Conservation (phyloP, 345 rosid genomes). For the Triadica sebifera region DNA sequence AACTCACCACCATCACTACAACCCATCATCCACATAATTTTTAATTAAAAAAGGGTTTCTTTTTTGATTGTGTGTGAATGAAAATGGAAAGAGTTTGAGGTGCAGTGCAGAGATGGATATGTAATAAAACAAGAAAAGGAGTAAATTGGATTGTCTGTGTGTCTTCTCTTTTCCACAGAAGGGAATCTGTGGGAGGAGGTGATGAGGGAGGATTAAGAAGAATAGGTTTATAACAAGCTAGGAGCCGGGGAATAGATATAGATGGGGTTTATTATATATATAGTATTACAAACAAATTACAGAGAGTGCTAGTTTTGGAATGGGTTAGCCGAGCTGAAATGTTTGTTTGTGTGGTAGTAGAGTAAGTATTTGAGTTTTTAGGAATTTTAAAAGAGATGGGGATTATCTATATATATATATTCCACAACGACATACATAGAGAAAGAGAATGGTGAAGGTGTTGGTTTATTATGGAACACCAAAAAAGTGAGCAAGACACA, state of each 20-base stretch:
- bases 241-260: too few relatives aligned
- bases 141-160: too few relatives aligned
- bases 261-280: constrained; percentile 10
- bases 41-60: too few relatives aligned
- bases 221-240: too few relatives aligned
- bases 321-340: constrained; percentile 14
- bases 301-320: constrained; percentile 10
- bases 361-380: neutral
- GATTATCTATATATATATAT: constrained; percentile 13
- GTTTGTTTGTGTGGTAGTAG: neutral
- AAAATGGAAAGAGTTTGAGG: constrained; percentile 1
- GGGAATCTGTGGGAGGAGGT: too few relatives aligned
- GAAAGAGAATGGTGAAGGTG: constrained; percentile 2
- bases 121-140: neutral
- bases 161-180: too few relatives aligned
- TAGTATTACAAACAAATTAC: constrained; percentile 2
- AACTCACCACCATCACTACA: constrained; percentile 66
- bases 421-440: neutral
- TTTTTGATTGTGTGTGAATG: neutral
- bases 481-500: constrained; percentile 23
- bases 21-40: constrained; percentile 97
- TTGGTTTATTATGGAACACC: constrained; percentile 37
- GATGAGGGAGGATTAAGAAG: too few relatives aligned
- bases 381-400: constrained; percentile 28
- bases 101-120: neutral